Evolutionary conservation across 352 stramenopile genomes (phyloP), one percentile per base, ranked within the genome.

Genomic region (Plasmopara muralis): DNA sequence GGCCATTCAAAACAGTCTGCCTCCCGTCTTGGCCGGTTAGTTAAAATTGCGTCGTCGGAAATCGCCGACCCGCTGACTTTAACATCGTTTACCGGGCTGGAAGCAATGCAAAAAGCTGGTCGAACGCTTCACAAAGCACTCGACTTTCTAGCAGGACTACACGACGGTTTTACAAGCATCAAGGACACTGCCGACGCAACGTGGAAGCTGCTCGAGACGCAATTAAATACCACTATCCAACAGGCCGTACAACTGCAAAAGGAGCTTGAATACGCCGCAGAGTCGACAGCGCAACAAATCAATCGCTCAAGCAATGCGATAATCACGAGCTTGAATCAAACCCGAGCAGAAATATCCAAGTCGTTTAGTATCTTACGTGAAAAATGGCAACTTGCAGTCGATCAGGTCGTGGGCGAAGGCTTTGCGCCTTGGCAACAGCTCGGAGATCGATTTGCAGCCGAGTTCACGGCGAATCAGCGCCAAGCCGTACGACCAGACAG

Each of bases 341-440:
- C 60, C 25, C 60, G 61, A 18, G 43, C 69, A 30, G 64, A 69
- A 55, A 35, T 72, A 25, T 58, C 59, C 15, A 42, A 53, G 0
- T 59, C 53, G 5, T 69, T 72, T 20, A 34, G 52, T 15, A 62
- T 69, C 12, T n/a, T 72, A 41, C 60, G 20, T 2, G 37, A 64
- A 28, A 46, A 64, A 37, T 72, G 64, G 64, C 50, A 63, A 39
- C 29, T 34, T 34, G 38, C 53, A 10, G 45, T 61, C 12, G 53
- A 62, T 37, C 59, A 47, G 20, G 9, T 66, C 20, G 49, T 69
- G 16, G 20, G 29, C 9, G 25, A 59, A 41, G 56, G 55, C 7
- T 66, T 66, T 9, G 59, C 52, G n/a, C 50, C 60, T 40, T 72
- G 64, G 63, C 47, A 65, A 50, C 59, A 50, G 47, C 50, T 71